Conservation (phyloP, 2,329 filamentous ascomycete genomes). For the Talaromyces sp. region DNA sequence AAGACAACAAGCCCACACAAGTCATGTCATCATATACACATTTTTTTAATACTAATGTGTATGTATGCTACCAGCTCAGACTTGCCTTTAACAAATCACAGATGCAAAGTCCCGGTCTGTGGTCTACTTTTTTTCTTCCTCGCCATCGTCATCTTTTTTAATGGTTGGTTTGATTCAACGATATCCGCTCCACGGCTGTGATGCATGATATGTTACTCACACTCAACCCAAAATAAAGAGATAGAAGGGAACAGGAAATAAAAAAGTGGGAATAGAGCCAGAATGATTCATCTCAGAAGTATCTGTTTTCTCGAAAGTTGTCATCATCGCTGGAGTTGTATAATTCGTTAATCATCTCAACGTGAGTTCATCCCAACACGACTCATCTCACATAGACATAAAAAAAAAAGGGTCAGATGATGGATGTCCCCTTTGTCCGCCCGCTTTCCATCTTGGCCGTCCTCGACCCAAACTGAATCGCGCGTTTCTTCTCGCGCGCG, state of each 20-base stretch:
- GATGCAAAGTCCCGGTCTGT: background rate
- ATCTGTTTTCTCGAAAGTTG: constrained; percentile 33
- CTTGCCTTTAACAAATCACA: constrained; percentile 28
- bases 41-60: too few species aligned
- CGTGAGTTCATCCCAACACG: background rate
- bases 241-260: background rate
- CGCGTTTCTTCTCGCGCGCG: constrained; percentile 85
- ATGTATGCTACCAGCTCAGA: constrained; percentile 23
- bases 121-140: background rate
- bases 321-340: constrained; percentile 33
- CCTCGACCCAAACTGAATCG: constrained; percentile 77
- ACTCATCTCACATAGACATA: background rate
- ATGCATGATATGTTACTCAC: constrained; percentile 2
- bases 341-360: background rate
- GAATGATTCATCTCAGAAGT: constrained; percentile 32
- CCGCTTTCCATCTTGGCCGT: constrained; percentile 74
- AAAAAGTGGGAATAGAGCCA: background rate
- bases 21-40: too few species aligned
- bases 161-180: background rate
- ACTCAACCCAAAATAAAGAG: background rate
- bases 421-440: constrained; percentile 62
- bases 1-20: too few species aligned
- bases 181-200: constrained; percentile 8
- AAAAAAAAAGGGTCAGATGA: constrained; percentile 2
- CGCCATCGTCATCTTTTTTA: background rate